Evolutionary conservation across 306 rosid genomes (phyloP).

Genomic region (Quercus robur): DNA sequence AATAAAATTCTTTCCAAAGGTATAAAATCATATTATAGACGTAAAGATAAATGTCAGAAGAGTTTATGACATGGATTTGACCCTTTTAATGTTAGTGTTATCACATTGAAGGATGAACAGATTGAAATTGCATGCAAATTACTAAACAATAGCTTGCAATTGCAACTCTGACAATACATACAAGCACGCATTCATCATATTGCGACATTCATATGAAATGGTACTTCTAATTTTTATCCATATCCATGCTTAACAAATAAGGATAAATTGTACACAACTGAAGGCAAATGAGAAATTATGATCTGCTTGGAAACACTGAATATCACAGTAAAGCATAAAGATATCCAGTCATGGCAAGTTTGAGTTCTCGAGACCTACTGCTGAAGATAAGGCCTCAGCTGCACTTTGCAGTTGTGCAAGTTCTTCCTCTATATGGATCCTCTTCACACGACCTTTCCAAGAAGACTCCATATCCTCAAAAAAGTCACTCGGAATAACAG

Average conservation of each 20-base stretch:
- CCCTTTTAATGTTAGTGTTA: background rate
- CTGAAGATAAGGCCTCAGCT: slow-evolving; percentile 66
- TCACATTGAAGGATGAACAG: background rate
- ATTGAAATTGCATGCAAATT: background rate
- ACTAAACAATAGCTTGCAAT: background rate
- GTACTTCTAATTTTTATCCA: background rate
- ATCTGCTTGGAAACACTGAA: background rate
- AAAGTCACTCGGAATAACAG: slow-evolving; percentile 69
- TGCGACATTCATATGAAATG: background rate
- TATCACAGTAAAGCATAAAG: background rate
- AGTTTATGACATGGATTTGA: background rate
- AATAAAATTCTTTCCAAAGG: background rate
- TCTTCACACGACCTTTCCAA: slow-evolving; percentile 89
- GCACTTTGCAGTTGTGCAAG: slow-evolving; percentile 69
- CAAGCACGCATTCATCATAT: background rate
- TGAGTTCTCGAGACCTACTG: slow-evolving; percentile 53
- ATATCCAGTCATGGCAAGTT: background rate
- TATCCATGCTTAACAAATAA: background rate
- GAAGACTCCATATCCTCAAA: slow-evolving; percentile 91
- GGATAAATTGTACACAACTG: background rate
- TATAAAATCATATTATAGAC: background rate
- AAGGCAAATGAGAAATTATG: background rate
- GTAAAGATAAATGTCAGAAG: background rate
- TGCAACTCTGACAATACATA: background rate
- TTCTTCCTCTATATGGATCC: slow-evolving; percentile 64